Conservation (phyloP, 495 filamentous ascomycete species). For the Penicillium coprophilum region DNA sequence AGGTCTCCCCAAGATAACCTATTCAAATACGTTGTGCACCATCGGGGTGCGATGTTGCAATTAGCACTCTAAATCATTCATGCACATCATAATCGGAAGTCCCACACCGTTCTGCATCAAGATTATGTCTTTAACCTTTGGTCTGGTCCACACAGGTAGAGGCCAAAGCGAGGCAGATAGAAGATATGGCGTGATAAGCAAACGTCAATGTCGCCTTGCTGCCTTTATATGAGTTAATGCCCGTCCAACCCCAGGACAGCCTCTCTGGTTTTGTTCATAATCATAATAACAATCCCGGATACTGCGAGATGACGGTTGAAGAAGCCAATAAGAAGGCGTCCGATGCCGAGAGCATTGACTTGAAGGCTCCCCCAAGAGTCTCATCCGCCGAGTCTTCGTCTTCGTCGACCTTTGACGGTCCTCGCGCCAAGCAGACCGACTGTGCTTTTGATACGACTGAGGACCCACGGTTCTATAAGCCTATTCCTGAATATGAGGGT, state of each 20-base stretch:
- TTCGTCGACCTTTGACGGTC: slow-evolving; percentile 22
- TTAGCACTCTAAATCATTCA: slow-evolving; percentile 1
- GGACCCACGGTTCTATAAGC: slow-evolving; percentile 53
- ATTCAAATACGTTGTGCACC: not conserved
- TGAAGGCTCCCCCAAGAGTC: slow-evolving; percentile 16
- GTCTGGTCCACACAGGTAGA: not conserved
- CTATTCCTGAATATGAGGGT: slow-evolving; percentile 64
- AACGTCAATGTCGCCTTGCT: not conserved
- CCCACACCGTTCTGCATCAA: slow-evolving; percentile 1
- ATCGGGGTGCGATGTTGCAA: slow-evolving; percentile 6
- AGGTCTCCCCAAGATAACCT: not conserved
- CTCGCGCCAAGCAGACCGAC: slow-evolving; percentile 21
- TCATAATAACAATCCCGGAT: not conserved
- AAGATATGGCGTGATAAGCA: slow-evolving; percentile 26
- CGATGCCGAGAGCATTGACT: slow-evolving; percentile 4
- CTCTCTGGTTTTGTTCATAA: not conserved
- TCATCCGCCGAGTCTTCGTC: slow-evolving; percentile 24
- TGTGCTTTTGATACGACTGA: slow-evolving; percentile 43
- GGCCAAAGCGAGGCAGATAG: not conserved
- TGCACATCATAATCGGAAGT: not conserved
- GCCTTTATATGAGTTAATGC: slow-evolving; percentile 9
- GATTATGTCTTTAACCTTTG: not conserved
- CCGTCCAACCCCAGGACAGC: not conserved
- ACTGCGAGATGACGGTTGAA: slow-evolving; percentile 24
- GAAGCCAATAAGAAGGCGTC: slow-evolving; percentile 14